A percentile compares a stretch with the other conserved stretches of the same genome.
Conservation (phyloP, 345 rosid genomes). For the Melastoma malabathricum region DNA sequence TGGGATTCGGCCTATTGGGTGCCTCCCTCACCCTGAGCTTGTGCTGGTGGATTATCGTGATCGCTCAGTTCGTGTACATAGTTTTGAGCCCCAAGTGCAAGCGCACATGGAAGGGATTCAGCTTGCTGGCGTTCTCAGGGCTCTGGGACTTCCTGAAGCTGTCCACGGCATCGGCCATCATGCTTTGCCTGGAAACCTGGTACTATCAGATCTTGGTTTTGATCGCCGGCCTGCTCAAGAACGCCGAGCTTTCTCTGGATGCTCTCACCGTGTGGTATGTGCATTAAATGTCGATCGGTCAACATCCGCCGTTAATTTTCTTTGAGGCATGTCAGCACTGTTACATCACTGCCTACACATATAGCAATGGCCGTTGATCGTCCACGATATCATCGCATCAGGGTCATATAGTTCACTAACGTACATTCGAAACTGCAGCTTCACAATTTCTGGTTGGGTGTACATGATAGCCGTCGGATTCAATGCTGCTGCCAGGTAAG, state of each 20-base stretch:
- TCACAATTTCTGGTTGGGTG: slow-evolving; percentile 35
- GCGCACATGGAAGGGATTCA: slow-evolving; percentile 60
- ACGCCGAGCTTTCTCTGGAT: slow-evolving; percentile 57
- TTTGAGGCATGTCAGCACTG: background rate
- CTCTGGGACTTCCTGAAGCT: slow-evolving; percentile 57
- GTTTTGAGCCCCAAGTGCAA: slow-evolving; percentile 26
- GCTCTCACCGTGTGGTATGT: slow-evolving; percentile 72
- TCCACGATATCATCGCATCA: background rate
- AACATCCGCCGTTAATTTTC: background rate
- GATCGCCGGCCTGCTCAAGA: slow-evolving; percentile 57
- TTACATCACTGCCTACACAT: too few species aligned
- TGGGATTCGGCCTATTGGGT: slow-evolving; percentile 44
- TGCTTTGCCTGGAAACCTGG: slow-evolving; percentile 92
- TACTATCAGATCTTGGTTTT: slow-evolving; percentile 62
- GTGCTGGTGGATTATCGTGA: slow-evolving; percentile 81
- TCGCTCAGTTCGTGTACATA: slow-evolving; percentile 42
- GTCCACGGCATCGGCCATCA: slow-evolving; percentile 69
- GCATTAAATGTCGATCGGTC: too few species aligned
- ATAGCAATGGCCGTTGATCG: background rate
- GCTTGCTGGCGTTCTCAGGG: slow-evolving; percentile 46
- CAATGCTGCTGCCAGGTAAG: slow-evolving; percentile 80
- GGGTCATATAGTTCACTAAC: too few species aligned
- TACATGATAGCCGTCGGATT: slow-evolving; percentile 84
- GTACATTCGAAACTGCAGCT: slow-evolving; percentile 19
- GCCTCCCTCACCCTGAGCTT: slow-evolving; percentile 54